Evolutionary conservation across 2,329 filamentous ascomycete species (phyloP).

Genomic region (Fusarium illudens): DNA sequence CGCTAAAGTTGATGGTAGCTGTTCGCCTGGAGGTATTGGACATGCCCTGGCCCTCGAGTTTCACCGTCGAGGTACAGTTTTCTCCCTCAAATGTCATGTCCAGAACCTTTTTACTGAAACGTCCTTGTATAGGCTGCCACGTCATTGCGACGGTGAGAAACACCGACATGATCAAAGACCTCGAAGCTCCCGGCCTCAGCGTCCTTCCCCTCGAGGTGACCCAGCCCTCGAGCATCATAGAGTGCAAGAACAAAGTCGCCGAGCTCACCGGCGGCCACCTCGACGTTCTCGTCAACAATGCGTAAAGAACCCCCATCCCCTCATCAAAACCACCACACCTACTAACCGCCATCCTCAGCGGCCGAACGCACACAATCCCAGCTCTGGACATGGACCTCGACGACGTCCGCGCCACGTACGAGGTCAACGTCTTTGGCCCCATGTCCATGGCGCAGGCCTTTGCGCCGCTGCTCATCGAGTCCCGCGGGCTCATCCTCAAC

Average conservation of each 20-base stretch:
- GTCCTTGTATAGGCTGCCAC: constrained; percentile 47
- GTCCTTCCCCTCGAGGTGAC: constrained; percentile 64
- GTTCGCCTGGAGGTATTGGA: constrained; percentile 67
- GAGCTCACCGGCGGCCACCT: constrained; percentile 61
- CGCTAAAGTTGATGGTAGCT: constrained; percentile 49
- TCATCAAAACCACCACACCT: background rate
- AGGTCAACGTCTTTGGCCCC: constrained; percentile 66
- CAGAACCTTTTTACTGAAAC: background rate
- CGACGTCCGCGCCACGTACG: constrained; percentile 62
- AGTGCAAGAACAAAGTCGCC: constrained; percentile 56
- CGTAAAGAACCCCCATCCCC: constrained; percentile 49
- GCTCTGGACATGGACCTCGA: constrained; percentile 61
- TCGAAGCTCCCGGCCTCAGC: constrained; percentile 58
- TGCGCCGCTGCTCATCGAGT: constrained; percentile 57
- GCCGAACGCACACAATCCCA: constrained; percentile 60
- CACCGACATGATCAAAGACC: constrained; percentile 55
- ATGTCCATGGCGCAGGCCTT: constrained; percentile 65
- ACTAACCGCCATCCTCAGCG: constrained; percentile 46
- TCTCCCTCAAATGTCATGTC: background rate
- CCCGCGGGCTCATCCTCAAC: constrained; percentile 63
- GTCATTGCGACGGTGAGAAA: constrained; percentile 67
- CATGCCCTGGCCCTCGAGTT: constrained; percentile 63
- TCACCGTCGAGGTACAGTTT: constrained; percentile 57
- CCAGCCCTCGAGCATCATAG: constrained; percentile 57
- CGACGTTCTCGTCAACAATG: constrained; percentile 68